Evolutionary conservation across 2,329 filamentous ascomycete species (phyloP).

Genomic region (Fusarium ambrosium): DNA sequence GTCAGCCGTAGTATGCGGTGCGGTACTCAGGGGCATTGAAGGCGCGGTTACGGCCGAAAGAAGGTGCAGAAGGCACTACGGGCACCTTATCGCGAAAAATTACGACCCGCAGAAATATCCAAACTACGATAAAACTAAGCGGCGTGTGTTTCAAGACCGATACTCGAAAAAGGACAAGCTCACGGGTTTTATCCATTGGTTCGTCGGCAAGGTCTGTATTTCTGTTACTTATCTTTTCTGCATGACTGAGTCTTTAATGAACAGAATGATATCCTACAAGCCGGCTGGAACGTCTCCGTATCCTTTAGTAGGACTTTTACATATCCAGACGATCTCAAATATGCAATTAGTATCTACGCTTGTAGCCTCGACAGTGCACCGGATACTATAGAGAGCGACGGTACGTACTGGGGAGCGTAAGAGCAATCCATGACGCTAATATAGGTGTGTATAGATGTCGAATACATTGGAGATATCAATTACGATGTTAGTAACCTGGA

Average conservation of each 20-base stretch:
- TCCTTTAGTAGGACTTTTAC: no score
- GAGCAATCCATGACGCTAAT: background rate
- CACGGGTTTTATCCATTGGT: background rate
- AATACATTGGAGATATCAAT: background rate
- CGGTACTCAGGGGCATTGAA: background rate
- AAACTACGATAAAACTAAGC: background rate
- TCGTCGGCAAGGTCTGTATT: background rate
- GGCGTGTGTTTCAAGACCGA: rapidly evolving
- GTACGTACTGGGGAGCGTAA: background rate
- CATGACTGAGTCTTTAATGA: background rate
- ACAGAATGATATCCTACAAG: background rate
- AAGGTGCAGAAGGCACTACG: background rate
- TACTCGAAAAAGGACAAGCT: background rate
- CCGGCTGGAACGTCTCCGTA: background rate
- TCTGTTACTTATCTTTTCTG: background rate
- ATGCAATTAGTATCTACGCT: background rate
- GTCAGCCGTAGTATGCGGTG: background rate
- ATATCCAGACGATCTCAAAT: no score
- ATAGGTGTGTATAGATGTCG: background rate
- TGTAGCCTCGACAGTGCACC: background rate
- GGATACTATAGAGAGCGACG: background rate
- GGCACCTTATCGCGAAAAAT: background rate
- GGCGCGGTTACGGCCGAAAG: background rate
- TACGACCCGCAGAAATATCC: background rate
- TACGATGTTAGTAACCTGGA: background rate